These are phyloP conservation scores for Kodamaea nitidulidarum DNA, from an alignment of 805 yeast species.

Conservation along the genomic window DNA sequence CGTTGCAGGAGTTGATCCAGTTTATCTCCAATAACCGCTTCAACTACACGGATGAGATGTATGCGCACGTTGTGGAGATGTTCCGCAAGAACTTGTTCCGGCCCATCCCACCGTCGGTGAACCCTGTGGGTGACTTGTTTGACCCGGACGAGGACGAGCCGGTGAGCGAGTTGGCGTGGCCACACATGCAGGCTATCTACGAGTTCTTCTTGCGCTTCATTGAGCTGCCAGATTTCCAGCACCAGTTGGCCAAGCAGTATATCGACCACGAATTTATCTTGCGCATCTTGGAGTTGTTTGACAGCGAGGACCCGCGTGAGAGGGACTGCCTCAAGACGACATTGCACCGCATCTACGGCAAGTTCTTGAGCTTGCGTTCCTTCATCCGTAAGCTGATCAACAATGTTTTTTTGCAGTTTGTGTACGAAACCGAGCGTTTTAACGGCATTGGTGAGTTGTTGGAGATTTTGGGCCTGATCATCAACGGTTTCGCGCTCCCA, in stretches of 20 bases:
- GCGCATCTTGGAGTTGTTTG: constrained; percentile 81
- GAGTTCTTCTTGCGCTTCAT: constrained; percentile 90
- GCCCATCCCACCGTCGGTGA: constrained; percentile 97
- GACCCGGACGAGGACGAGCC: constrained; percentile 99
- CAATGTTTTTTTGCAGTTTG: constrained; percentile 88
- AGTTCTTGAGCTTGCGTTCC: constrained; percentile 82
- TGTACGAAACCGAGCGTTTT: constrained; percentile 92
- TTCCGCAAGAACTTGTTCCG: constrained; percentile 84
- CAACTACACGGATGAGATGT: constrained; percentile 86
- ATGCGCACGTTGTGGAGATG: constrained; percentile 83
- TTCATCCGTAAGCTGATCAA: constrained; percentile 88
- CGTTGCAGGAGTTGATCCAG: constrained; percentile 85
- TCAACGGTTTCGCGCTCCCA: constrained; percentile 96
- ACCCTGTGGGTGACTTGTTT: constrained; percentile 91
- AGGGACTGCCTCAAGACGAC: constrained; percentile 94
- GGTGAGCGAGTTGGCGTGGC: constrained; percentile 94
- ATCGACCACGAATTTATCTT: constrained; percentile 89
- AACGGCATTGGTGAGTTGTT: constrained; percentile 93
- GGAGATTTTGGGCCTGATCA: constrained; percentile 92
- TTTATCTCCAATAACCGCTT: constrained; percentile 80
- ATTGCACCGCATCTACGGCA: constrained; percentile 92
- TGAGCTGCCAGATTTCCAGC: constrained; percentile 92
- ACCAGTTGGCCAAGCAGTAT: constrained; percentile 86
- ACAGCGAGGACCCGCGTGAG: constrained; percentile 94
- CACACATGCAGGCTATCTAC: constrained; percentile 95